These are phyloP conservation scores for Bonia amplexicaulis DNA, from an alignment of 176 grass and related monocot genomes.

Conservation along the genomic window DNA sequence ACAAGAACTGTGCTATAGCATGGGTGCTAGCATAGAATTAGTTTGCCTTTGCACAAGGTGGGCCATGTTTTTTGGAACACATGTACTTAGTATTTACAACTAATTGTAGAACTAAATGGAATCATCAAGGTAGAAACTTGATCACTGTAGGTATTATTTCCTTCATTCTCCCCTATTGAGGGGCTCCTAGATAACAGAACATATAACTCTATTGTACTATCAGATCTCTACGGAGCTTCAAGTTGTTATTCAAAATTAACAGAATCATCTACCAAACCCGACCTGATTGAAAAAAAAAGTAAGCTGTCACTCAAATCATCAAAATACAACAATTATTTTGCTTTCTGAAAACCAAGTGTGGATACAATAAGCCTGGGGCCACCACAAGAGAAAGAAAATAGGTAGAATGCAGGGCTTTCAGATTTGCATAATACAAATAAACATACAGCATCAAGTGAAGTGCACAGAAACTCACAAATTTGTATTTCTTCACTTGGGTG, in stretches of 20 bases:
- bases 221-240: neutral
- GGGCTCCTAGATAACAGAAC: neutral
- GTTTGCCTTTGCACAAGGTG: neutral
- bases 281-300: neutral
- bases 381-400: neutral
- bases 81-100: neutral
- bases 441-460: neutral
- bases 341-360: neutral
- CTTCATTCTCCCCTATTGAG: neutral
- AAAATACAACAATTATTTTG: neutral
- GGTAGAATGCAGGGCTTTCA: neutral
- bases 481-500: constrained; percentile 90
- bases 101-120: neutral
- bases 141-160: neutral
- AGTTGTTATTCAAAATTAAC: neutral
- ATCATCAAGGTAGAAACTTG: neutral
- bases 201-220: neutral
- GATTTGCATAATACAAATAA: neutral
- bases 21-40: neutral
- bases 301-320: neutral
- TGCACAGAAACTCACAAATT: constrained; percentile 56
- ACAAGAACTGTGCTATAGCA: neutral
- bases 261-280: neutral
- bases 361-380: neutral
- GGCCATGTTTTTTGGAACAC: neutral